Conservation (phyloP, 768 basidiomycete genomes). For the Collybia mongolica region DNA sequence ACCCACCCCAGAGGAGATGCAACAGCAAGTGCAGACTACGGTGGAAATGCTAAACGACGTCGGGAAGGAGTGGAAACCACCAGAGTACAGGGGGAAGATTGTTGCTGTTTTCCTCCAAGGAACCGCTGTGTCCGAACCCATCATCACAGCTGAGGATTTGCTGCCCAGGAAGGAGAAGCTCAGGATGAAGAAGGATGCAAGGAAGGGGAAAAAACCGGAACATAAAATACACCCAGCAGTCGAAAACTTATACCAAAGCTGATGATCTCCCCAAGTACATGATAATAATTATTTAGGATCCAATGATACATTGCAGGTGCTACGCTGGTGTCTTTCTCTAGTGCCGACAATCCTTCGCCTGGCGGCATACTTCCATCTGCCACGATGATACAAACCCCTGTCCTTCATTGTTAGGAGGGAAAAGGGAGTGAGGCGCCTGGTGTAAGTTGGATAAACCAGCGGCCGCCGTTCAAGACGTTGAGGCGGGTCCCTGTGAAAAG, state of each 20-base stretch:
- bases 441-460: conserved; percentile 7
- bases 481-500: neutral
- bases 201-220: conserved; percentile 5
- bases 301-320: neutral
- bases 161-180: neutral
- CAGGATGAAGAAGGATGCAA: neutral
- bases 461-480: conserved; percentile 10
- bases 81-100: conserved; percentile 34
- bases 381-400: neutral
- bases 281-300: neutral
- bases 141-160: no score
- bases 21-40: conserved; percentile 41
- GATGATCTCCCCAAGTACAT: neutral
- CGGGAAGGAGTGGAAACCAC: conserved; percentile 51
- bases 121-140: conserved; percentile 5
- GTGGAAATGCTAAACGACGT: conserved; percentile 43
- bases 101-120: conserved; percentile 46
- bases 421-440: neutral
- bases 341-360: neutral
- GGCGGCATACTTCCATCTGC: neutral
- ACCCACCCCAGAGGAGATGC: conserved; percentile 37
- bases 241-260: conserved; percentile 9
- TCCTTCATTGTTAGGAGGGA: neutral
- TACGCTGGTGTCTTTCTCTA: no score
- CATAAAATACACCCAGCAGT: conserved; percentile 3